These are phyloP conservation scores for Solanum gracilifrons DNA, from an alignment of 257 asterid genomes.

Conservation along the genomic window DNA sequence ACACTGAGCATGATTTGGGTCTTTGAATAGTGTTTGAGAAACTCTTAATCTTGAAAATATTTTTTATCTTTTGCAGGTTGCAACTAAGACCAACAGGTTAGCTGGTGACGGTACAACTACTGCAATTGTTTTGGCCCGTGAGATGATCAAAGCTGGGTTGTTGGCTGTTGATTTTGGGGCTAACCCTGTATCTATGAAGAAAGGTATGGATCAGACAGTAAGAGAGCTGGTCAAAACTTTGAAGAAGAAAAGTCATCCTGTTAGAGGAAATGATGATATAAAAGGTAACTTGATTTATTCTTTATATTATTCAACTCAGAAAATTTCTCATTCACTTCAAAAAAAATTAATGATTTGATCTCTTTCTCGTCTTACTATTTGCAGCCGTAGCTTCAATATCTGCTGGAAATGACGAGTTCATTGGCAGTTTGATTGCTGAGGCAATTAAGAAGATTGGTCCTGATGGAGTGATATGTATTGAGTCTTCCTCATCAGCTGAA, in stretches of 20 bases:
- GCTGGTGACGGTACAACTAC: slow-evolving; percentile 98
- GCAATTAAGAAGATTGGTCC: slow-evolving; percentile 86
- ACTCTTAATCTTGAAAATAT: neutral
- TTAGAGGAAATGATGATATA: slow-evolving; percentile 59
- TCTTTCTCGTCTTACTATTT: slow-evolving; percentile 3
- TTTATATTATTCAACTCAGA: neutral
- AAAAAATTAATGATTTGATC: neutral
- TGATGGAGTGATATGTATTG: slow-evolving; percentile 75
- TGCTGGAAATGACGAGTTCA: slow-evolving; percentile 82
- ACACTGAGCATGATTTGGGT: neutral
- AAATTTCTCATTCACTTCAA: neutral
- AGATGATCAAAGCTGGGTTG: slow-evolving; percentile 65
- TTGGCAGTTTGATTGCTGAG: slow-evolving; percentile 76
- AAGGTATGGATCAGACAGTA: slow-evolving; percentile 77
- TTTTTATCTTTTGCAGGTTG: slow-evolving; percentile 41
- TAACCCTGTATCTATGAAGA: slow-evolving; percentile 65
- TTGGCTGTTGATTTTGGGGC: slow-evolving; percentile 84
- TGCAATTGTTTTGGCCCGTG: slow-evolving; percentile 88
- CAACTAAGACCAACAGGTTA: slow-evolving; percentile 63
- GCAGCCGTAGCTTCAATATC: slow-evolving; percentile 92
- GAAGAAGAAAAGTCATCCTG: slow-evolving; percentile 51
- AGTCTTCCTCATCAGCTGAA: slow-evolving; percentile 74
- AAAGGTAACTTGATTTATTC: slow-evolving; percentile 34
- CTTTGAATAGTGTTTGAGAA: neutral
- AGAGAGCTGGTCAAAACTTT: slow-evolving; percentile 43